Conservation (phyloP, 345 rosid genomes). For the Adansonia digitata region DNA sequence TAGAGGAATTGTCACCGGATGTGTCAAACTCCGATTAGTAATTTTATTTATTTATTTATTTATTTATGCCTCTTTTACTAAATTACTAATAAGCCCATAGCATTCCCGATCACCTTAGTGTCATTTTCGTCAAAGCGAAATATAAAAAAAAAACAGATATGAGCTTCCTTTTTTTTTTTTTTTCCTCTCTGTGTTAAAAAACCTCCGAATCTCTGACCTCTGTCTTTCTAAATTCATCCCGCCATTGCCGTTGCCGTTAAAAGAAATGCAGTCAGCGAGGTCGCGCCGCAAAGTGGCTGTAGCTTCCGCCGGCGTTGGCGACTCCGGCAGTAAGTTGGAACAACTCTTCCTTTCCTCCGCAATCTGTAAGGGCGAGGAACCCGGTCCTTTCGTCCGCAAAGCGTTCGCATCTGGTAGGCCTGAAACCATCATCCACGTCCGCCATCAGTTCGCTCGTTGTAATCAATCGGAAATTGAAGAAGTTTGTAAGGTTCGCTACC, state of each 20-base stretch:
- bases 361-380: constrained; percentile 89
- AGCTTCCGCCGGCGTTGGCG: constrained; percentile 41
- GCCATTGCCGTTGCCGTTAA: constrained; percentile 7
- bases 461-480: constrained; percentile 97
- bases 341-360: constrained; percentile 81
- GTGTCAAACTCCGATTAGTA: not conserved
- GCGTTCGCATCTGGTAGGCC: constrained; percentile 80
- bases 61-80: too few relatives aligned
- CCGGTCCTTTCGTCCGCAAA: constrained; percentile 84
- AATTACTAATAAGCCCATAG: constrained; percentile 2
- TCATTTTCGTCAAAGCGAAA: not conserved
- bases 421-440: constrained; percentile 77
- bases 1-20: not conserved
- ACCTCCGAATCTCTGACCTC: constrained; percentile 4
- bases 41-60: too few relatives aligned
- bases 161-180: not conserved
- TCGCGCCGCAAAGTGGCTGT: constrained; percentile 70
- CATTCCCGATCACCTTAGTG: not conserved
- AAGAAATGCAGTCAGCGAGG: constrained; percentile 59
- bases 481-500: constrained; percentile 95
- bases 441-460: constrained; percentile 77
- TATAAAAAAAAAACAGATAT: not conserved
- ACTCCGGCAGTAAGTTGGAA: constrained; percentile 79
- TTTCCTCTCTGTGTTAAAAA: constrained; percentile 4
- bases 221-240: constrained; percentile 7